phyloP scores from a whole-genome alignment of 441 rosid species.

The Aleurites moluccanus region DNA sequence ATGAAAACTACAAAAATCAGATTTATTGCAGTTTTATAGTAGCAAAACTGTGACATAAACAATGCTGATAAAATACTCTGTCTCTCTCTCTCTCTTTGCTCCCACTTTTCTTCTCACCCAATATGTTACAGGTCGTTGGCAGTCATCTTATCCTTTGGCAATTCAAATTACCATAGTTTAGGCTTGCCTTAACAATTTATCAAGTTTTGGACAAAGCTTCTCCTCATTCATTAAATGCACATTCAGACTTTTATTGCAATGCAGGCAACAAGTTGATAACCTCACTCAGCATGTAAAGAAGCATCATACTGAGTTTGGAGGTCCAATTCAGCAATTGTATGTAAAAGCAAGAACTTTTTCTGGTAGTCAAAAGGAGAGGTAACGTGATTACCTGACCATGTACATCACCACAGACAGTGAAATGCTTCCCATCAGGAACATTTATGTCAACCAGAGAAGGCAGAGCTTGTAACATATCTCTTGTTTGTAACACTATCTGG shows the following conservation, averaged over 20 bases:
- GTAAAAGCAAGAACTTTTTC: conserved; percentile 5
- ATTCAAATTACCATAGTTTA: not conserved
- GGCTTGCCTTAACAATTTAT: not conserved
- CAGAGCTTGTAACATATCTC: conserved; percentile 67
- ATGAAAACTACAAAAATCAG: not conserved
- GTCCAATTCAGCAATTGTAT: conserved; percentile 6
- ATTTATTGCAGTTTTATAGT: not conserved
- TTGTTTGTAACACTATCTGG: conserved; percentile 86
- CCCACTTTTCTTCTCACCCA: not conserved
- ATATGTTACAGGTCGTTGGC: not conserved
- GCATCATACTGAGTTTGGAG: not conserved
- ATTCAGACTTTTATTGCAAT: not conserved
- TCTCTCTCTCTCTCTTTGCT: not conserved
- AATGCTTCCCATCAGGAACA: conserved; percentile 67
- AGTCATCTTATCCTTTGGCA: not conserved
- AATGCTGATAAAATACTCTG: not conserved
- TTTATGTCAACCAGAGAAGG: conserved; percentile 86
- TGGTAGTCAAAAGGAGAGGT: conserved; percentile 6
- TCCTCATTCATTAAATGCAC: not conserved
- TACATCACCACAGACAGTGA: conserved; percentile 97
- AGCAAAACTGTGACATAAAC: not conserved
- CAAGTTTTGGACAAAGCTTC: not conserved
- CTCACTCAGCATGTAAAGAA: conserved; percentile 7
- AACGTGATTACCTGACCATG: conserved; percentile 87
- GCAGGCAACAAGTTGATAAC: conserved; percentile 4